Base-by-base conservation (phyloP, 208 protist genomes). In the Trypanosoma cruzi region DNA sequence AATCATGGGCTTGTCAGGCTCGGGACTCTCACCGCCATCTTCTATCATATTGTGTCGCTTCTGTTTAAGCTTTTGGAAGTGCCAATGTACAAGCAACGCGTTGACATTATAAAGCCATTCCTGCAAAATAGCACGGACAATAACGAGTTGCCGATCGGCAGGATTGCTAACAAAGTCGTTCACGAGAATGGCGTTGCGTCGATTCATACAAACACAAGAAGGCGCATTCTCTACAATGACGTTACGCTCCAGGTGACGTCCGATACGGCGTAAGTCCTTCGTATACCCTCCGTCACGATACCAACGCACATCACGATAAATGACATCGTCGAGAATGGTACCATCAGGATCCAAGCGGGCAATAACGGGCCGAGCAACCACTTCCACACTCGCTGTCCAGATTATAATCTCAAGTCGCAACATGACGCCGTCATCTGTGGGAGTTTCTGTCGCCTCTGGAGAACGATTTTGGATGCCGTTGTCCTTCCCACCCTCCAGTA, bases 191-290 rank as follows among this genome's bases (percentile, higher is more conserved):
- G 89, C 83, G 68, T 96, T 86, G 57, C 62, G 50, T 40, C 87
- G 81, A 70, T 97, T 97, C 48, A 90, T 68, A 32, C 64, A 62
- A 22, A 97, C 90, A 7, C 83, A 93, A n/a, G 79, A 67, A n/a
- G 89, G 79, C n/a, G 87, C 81, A 77, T 97, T 97, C 68, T 97
- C 90, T n/a, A 97, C 80, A 66, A 97, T 95, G 50, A 92, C 83
- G 32, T 83, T 76, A 61, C 81, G 81, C n/a, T 88, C 71, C 64
- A 97, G 76, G 18, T 42, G 28, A 0, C 93, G 84, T 13, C 93
- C 93, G 0, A 97, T 79, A 13, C 82, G 89, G 31, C 80, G 78
- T 58, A 97, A 76, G 46, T 96, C 89, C 75, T 97, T 97, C 7
- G 89, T 93, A 76, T 94, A 95, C 11, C 65, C 65, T 31, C 68